These are phyloP conservation scores for Blepharisma stoltei DNA, from an alignment of 73 alveolate species.

Conservation along the genomic window DNA sequence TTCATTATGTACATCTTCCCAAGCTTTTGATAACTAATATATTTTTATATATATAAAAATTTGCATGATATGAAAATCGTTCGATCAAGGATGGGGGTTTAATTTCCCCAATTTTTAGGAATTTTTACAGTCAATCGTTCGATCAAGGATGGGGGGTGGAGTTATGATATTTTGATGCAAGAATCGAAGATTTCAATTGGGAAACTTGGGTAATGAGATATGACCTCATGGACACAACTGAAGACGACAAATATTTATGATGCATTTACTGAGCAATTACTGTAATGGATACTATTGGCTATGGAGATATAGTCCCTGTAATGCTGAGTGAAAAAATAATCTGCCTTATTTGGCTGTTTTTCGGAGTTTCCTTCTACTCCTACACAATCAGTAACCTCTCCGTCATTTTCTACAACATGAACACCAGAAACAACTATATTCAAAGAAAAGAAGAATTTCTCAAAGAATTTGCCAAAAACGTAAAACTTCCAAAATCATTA, in stretches of 20 bases:
- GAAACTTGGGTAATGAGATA: constrained; percentile 38
- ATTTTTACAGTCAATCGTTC: too few species aligned
- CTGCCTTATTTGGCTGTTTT: constrained; percentile 47
- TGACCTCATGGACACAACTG: constrained; percentile 45
- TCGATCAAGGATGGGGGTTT: too few species aligned
- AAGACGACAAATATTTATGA: constrained; percentile 52
- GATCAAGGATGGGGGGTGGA: too few species aligned
- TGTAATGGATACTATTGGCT: constrained; percentile 76
- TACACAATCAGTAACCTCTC: constrained; percentile 61
- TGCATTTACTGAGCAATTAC: constrained; percentile 75
- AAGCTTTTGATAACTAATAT: too few species aligned
- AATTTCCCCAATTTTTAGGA: too few species aligned
- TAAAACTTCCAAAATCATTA: constrained; percentile 32
- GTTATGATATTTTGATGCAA: constrained; percentile 44
- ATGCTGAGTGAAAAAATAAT: constrained; percentile 69
- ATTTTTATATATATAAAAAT: too few species aligned
- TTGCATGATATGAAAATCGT: too few species aligned
- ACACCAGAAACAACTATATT: constrained; percentile 40
- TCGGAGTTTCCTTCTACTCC: constrained; percentile 60
- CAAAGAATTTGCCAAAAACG: constrained; percentile 49
- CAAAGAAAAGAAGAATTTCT: constrained; percentile 45
- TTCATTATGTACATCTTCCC: too few species aligned
- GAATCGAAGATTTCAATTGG: constrained; percentile 27
- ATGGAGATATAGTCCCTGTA: constrained; percentile 80
- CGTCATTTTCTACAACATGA: constrained; percentile 54